Evolutionary conservation across 495 filamentous ascomycete genomes (phyloP), one percentile per base, ranked within the genome.

Genomic region (Tetracladium setigerum): DNA sequence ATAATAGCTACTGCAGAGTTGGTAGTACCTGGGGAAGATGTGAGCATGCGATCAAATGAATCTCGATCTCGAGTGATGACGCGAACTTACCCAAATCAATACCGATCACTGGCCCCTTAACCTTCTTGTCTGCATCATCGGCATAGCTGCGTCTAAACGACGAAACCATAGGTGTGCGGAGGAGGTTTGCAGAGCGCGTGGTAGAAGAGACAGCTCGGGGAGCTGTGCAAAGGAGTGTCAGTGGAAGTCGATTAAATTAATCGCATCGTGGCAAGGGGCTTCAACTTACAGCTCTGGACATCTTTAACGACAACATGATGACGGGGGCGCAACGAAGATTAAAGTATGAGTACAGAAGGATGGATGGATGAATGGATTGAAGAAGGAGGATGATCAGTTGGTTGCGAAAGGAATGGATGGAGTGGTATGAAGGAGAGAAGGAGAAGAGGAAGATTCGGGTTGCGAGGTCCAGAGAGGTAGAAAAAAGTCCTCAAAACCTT

Each of bases 1-100:
- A 97, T 95, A 43, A 97, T 72, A 58, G 89, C 90, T 45, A 98
- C 92, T 39, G 92, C 92, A 30, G 92, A 97, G 79, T 98, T 98
- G 55, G 92, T 98, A 64, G 92, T 98, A 59, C 87, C 87, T 92
- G 48, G 14, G 24, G 17, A 38, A 10, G 2, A 40, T 19, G 39
- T 52, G 32, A 46, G 54, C 53, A 51, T 49, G 38, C 50, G 38
- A 51, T 50, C 37, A 39, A 47, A 43, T 36, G 30, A 35, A 39
- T 31, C 8, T 30, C 31, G 41, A 30, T 17, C 15, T 30, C 16
- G 34, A 52, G 50, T 50, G 36, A 31, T 39, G 32, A 5, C 15
- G 14, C 51, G 36, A 47, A 78, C 86, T 67, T 79, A 91, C 92
- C 92, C 61, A 98, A 75, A 79, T 98, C 92, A 67, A 98, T 96